These are phyloP conservation scores for Ustilago esculenta DNA, from an alignment of 1,284 basidiomycete genomes.

Conservation along the genomic window DNA sequence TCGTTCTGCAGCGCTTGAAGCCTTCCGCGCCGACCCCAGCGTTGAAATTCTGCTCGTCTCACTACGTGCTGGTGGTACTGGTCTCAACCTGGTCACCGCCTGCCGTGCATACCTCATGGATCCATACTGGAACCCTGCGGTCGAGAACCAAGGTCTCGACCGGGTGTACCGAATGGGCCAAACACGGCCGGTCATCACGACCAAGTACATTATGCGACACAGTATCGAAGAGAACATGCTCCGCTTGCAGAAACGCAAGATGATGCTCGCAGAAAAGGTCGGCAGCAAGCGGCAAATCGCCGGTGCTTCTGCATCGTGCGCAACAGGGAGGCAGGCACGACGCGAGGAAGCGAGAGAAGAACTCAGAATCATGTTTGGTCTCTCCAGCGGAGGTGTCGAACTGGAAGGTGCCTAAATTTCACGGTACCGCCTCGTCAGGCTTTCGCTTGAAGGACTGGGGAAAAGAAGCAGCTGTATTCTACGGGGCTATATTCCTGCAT, in stretches of 20 bases:
- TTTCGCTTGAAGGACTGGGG: too few relatives aligned
- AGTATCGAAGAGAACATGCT: constrained; percentile 66
- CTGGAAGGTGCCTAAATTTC: too few relatives aligned
- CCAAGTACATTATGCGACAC: constrained; percentile 62
- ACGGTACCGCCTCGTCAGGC: too few relatives aligned
- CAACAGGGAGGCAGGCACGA: background rate
- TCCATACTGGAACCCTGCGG: constrained; percentile 96
- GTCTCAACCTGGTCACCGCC: constrained; percentile 77
- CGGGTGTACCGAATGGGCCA: constrained; percentile 65
- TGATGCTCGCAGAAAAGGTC: constrained; percentile 62
- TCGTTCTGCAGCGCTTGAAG: constrained; percentile 49
- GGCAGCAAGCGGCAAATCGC: constrained; percentile 45
- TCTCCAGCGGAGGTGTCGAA: too few relatives aligned
- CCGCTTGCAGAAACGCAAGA: constrained; percentile 61
- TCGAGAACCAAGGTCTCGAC: constrained; percentile 72
- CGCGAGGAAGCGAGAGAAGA: constrained; percentile 50
- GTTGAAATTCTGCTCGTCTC: constrained; percentile 63
- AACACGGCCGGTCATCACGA: constrained; percentile 58
- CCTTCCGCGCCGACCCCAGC: constrained; percentile 53
- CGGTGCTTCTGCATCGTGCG: background rate
- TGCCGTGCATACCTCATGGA: constrained; percentile 89
- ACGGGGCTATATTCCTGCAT: too few relatives aligned
- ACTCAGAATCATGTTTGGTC: constrained; percentile 51
- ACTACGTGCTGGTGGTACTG: constrained; percentile 64
- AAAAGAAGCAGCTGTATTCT: too few relatives aligned